Conservation (phyloP, 441 rosid species). For the Pelargonium cotyledonis region DNA sequence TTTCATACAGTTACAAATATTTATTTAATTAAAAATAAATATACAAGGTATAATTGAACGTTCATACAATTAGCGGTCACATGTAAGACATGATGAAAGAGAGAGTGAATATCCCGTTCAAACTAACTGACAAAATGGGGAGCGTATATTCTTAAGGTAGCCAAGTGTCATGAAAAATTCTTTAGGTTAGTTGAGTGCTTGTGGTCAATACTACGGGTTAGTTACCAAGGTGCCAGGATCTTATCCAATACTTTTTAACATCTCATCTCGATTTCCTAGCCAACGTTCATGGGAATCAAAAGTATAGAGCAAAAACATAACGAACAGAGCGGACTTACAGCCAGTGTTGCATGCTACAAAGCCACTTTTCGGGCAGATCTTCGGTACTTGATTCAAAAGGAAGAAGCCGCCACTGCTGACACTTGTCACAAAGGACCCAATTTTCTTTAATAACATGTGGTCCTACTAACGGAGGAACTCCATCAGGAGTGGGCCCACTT, state of each 20-base stretch:
- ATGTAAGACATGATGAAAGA: no score
- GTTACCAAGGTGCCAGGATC: no score
- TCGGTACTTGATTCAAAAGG: not conserved
- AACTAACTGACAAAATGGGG: no score
- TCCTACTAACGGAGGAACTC: conserved; percentile 35
- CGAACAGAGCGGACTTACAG: not conserved
- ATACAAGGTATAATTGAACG: no score
- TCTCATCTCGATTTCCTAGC: not conserved
- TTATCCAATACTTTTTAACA: not conserved
- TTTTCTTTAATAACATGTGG: conserved; percentile 61
- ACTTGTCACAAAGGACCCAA: conserved; percentile 81
- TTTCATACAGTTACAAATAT: no score
- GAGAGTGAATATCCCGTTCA: no score
- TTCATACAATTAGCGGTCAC: no score
- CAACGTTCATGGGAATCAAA: not conserved
- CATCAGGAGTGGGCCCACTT: conserved; percentile 36
- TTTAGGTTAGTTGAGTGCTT: no score
- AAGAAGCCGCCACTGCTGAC: conserved; percentile 3
- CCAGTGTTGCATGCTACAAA: conserved; percentile 1
- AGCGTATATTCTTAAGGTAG: no score
- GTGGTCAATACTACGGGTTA: no score
- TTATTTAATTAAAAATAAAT: no score
- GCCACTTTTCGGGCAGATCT: conserved; percentile 5
- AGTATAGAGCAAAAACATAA: not conserved
- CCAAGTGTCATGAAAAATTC: no score